Evolutionary conservation across 305 asterid species (phyloP).

Genomic region (Caryopteris hybrid): DNA sequence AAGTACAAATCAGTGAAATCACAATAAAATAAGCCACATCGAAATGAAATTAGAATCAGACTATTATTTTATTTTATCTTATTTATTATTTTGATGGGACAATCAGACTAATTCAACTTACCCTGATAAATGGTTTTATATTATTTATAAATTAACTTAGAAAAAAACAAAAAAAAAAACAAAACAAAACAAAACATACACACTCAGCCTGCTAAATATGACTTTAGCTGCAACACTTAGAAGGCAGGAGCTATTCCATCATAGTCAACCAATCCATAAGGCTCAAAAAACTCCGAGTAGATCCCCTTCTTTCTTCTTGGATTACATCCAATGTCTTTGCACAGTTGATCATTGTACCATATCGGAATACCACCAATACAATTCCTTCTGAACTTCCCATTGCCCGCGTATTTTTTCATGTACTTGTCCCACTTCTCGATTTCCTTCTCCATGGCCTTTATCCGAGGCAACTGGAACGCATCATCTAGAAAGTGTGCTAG

Average conservation of each 20-base stretch:
- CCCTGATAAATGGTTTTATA: too few species aligned
- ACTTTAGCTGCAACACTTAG: background rate
- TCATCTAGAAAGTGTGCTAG: constrained; percentile 37
- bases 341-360: constrained; percentile 66
- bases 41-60: too few species aligned
- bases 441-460: constrained; percentile 60
- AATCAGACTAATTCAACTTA: too few species aligned
- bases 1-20: too few species aligned
- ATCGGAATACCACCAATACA: constrained; percentile 43
- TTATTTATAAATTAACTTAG: too few species aligned
- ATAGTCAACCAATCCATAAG: constrained; percentile 37
- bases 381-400: constrained; percentile 29
- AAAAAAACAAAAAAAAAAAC: too few species aligned
- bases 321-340: constrained; percentile 57
- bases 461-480: constrained; percentile 44
- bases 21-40: too few species aligned
- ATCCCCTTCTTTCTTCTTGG: constrained; percentile 55
- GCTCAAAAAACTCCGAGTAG: constrained; percentile 41
- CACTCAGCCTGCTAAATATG: background rate
- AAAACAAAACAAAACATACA: background rate
- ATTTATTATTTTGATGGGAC: too few species aligned
- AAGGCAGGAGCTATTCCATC: background rate
- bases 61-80: too few species aligned
- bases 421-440: constrained; percentile 42
- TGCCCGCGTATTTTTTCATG: constrained; percentile 49